Conservation (phyloP, 768 basidiomycete species). For the Naematelia encephala region DNA sequence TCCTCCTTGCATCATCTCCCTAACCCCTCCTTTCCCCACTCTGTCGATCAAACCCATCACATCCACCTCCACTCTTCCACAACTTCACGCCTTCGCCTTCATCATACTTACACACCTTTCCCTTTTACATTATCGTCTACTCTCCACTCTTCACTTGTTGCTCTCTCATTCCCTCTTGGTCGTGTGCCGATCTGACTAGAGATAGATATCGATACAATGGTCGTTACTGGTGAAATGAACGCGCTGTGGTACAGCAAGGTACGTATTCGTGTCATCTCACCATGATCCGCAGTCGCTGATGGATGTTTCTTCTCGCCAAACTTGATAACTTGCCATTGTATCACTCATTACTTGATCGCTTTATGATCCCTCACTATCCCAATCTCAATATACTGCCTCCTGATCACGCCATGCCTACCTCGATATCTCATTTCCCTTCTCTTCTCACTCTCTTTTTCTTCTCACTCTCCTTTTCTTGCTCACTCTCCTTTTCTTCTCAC, state of each 20-base stretch:
- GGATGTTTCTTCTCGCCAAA: too few relatives aligned
- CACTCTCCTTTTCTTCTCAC: constrained; percentile 5
- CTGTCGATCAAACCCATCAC: not conserved
- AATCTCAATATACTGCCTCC: too few relatives aligned
- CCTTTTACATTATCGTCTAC: too few relatives aligned
- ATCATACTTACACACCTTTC: too few relatives aligned
- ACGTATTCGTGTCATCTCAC: constrained; percentile 18
- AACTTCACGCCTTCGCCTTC: too few relatives aligned
- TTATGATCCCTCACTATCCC: constrained; percentile 12
- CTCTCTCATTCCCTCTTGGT: too few relatives aligned
- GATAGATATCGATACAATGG: constrained; percentile 21
- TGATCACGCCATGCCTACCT: too few relatives aligned
- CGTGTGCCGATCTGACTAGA: not conserved
- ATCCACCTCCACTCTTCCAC: too few relatives aligned
- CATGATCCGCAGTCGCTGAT: not conserved
- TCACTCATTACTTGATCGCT: too few relatives aligned
- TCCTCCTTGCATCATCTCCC: not conserved
- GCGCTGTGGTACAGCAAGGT: constrained; percentile 71
- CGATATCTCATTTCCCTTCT: constrained; percentile 16
- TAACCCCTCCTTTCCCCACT: not conserved
- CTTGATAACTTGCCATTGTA: too few relatives aligned
- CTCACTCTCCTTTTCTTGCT: not conserved
- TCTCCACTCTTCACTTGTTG: too few relatives aligned
- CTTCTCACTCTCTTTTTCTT: not conserved
- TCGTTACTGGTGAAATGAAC: constrained; percentile 56